phyloP scores from a whole-genome alignment of 1,139 yeast genomes.

The Suhomyces wounanorum region DNA sequence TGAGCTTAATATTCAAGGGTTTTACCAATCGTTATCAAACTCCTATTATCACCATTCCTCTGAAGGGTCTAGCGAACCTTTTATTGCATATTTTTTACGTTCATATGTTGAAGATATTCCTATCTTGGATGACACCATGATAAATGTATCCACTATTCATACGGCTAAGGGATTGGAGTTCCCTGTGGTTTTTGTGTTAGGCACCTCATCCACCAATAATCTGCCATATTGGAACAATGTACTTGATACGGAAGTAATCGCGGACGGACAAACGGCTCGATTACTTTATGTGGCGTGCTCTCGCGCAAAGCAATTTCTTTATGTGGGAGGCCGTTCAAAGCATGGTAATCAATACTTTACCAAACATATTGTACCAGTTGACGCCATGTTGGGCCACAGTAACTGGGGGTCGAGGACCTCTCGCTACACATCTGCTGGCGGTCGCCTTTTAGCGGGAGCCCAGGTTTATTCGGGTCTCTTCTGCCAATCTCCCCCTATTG shows the following conservation, averaged over 20 bases:
- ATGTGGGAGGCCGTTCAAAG: conserved; percentile 20
- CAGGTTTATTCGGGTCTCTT: background rate
- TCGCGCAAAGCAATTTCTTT: conserved; percentile 57
- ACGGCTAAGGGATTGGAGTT: conserved; percentile 73
- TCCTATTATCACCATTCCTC: conserved; percentile 22
- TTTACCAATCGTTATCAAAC: conserved; percentile 28
- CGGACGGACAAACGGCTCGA: conserved; percentile 26
- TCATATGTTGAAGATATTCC: conserved; percentile 49
- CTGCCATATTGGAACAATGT: conserved; percentile 24
- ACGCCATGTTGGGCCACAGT: background rate
- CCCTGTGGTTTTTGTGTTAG: conserved; percentile 63
- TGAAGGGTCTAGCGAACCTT: conserved; percentile 21
- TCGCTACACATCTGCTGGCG: background rate
- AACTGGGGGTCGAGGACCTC: background rate
- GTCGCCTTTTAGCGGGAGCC: background rate
- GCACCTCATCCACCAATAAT: conserved; percentile 21
- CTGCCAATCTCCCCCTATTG: background rate
- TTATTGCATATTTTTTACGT: conserved; percentile 42
- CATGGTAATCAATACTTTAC: background rate
- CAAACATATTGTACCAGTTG: background rate
- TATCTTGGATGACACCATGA: conserved; percentile 26
- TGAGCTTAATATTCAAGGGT: conserved; percentile 24
- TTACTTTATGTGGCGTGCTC: conserved; percentile 66
- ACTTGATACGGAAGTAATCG: conserved; percentile 4
- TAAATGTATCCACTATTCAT: conserved; percentile 65